Percentiles rank a stretch among this genome's conserved stretches.
phyloP scores from a whole-genome alignment of 768 basidiomycete species.

The Phlegmacium glaucopus region DNA sequence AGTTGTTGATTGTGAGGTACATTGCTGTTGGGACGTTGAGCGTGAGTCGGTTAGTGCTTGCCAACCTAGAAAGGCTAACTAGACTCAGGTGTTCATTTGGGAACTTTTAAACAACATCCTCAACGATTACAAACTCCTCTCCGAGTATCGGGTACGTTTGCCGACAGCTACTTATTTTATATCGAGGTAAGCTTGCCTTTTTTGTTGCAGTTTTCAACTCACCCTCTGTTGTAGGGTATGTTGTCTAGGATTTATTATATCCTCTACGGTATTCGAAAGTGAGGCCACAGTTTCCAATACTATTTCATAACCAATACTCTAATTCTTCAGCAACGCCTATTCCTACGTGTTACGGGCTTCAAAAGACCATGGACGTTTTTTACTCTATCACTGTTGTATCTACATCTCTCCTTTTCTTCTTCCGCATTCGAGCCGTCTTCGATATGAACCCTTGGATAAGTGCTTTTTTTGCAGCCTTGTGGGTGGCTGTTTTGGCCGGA shows the following conservation, averaged over 20 bases:
- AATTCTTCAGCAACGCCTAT: background rate
- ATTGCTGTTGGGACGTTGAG: slow-evolving; percentile 8
- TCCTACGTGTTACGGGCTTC: background rate
- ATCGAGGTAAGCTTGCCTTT: slow-evolving; percentile 15
- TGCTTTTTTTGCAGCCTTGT: background rate
- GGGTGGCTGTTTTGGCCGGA: background rate
- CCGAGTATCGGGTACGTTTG: background rate
- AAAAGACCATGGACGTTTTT: background rate
- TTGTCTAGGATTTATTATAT: slow-evolving; percentile 14
- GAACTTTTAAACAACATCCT: background rate
- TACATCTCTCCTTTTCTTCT: background rate
- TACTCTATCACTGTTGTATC: background rate
- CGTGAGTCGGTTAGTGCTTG: slow-evolving; percentile 2
- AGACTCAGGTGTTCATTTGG: slow-evolving; percentile 1
- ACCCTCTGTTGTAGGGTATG: slow-evolving; percentile 18
- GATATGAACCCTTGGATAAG: background rate
- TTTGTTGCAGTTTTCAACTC: slow-evolving; percentile 11
- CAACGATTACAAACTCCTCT: background rate
- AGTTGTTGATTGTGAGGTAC: slow-evolving; percentile 9
- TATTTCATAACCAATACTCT: background rate
- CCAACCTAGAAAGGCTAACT: too few species aligned
- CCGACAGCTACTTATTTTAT: slow-evolving; percentile 20
- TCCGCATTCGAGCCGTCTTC: background rate
- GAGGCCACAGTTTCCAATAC: background rate
- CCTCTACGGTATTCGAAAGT: slow-evolving; percentile 3